Base-by-base conservation (phyloP, 2,329 filamentous ascomycete species). In the Talaromyces sp. region DNA sequence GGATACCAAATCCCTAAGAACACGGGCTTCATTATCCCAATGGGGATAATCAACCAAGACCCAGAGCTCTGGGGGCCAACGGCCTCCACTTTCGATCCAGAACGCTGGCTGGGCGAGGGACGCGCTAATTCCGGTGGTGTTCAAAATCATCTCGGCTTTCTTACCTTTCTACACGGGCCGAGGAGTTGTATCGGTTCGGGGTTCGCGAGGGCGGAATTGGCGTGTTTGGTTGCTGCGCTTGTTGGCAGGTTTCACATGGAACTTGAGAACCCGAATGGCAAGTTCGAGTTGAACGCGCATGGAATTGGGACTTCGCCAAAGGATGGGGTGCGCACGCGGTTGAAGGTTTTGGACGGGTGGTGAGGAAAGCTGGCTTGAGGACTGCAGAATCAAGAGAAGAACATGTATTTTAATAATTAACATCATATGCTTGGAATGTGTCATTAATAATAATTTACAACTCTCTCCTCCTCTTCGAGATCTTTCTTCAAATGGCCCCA, bases 171-270 rank as follows among this genome's bases (percentile, higher is more conserved):
- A 27, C 60, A 63, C 74, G 93, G 93, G 0, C 92, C 93, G 1
- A 82, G 93, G 62, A 90, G 89, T 73, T 97, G 93, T 74, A 97
- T 97, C 70, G 93, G 93, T 0, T 85, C 89, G 76, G 83, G 83
- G 2, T 97, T 97, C 78, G 90, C 93, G 0, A 89, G 87, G 74
- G 87, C 89, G 0, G 94, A 97, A 81, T 90, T 97, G 77, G 92
- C 91, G 9, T 94, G 90, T 73, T 78, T 97, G 68, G 74, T 97
- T 58, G 93, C 92, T 31, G 84, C 87, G 8, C 87, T 90, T 83
- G 84, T 94, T 2, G 92, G 93, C 0, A 83, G 86, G 52, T 96
- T 96, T 69, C 79, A 85, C 71, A 85, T 87, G 66, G 84, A 89
- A 73, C 79, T 87, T 73, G 89, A 90, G 71, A 86, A 91, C 78